phyloP scores from a whole-genome alignment of 768 basidiomycete genomes.

The Collybiopsis luxurians region DNA sequence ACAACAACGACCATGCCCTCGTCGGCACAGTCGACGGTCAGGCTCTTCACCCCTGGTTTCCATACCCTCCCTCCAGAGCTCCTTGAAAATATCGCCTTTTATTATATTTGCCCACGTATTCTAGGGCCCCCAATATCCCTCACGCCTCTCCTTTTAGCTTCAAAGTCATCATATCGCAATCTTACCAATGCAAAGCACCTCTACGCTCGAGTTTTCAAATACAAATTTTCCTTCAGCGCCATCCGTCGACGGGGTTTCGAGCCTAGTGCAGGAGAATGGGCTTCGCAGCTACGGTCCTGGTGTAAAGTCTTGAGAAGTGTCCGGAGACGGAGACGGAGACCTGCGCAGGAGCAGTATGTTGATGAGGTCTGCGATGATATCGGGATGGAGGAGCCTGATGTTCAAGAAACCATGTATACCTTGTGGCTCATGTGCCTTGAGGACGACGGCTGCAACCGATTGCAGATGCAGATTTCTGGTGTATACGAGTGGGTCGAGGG shows the following conservation, averaged over 20 bases:
- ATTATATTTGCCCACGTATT: slow-evolving; percentile 36
- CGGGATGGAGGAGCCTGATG: slow-evolving; percentile 23
- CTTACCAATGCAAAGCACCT: slow-evolving; percentile 38
- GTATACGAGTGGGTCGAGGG: slow-evolving; percentile 42
- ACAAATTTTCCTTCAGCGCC: slow-evolving; percentile 55
- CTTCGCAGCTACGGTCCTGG: slow-evolving; percentile 33
- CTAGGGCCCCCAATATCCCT: slow-evolving; percentile 47
- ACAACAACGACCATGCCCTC: not conserved
- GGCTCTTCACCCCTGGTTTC: slow-evolving; percentile 17
- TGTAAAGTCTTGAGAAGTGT: slow-evolving; percentile 37
- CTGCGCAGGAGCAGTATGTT: slow-evolving; percentile 21
- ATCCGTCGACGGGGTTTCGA: slow-evolving; percentile 48
- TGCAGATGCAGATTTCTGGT: slow-evolving; percentile 52
- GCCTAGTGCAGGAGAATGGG: slow-evolving; percentile 26
- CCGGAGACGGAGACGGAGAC: slow-evolving; percentile 26
- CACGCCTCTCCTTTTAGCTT: slow-evolving; percentile 47
- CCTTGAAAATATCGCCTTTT: slow-evolving; percentile 45
- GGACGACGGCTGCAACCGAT: slow-evolving; percentile 64
- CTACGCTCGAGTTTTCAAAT: slow-evolving; percentile 50
- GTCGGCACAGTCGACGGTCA: not conserved
- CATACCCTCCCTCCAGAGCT: slow-evolving; percentile 44
- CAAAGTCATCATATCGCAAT: slow-evolving; percentile 30
- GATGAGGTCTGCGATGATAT: slow-evolving; percentile 21
- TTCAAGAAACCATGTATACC: slow-evolving; percentile 38
- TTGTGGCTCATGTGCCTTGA: slow-evolving; percentile 59